These are phyloP conservation scores for Coemansia sp. DNA, from an alignment of 192 early-diverging fungal species.

Conservation along the genomic window DNA sequence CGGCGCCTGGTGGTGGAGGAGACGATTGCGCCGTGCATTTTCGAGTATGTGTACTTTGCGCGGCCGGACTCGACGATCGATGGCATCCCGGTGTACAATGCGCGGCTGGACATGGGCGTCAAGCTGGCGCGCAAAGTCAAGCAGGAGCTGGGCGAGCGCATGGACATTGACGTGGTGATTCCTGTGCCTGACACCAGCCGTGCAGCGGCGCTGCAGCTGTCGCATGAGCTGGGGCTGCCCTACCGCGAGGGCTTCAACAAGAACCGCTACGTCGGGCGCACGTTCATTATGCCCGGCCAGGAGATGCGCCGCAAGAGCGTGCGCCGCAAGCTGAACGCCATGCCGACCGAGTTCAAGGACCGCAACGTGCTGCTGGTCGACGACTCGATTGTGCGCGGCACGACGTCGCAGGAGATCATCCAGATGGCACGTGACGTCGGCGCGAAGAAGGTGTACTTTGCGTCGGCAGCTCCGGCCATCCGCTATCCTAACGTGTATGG, in stretches of 20 bases:
- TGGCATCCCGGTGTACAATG: constrained; percentile 97
- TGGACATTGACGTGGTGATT: constrained; percentile 98
- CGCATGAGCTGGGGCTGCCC: constrained; percentile 81
- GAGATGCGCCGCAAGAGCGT: constrained; percentile 86
- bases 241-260: constrained; percentile 99
- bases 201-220: constrained; percentile 89
- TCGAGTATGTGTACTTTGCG: constrained; percentile 99
- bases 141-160: constrained; percentile 67
- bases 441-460: constrained; percentile 98
- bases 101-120: constrained; percentile 96
- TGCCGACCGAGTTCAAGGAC: constrained; percentile 92
- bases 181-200: constrained; percentile 98
- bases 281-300: constrained; percentile 99
- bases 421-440: constrained; percentile 99
- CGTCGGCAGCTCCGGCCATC: constrained; percentile 95
- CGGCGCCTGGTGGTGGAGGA: constrained; percentile 61
- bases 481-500: constrained; percentile 99
- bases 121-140: constrained; percentile 84
- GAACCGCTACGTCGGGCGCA: constrained; percentile 98
- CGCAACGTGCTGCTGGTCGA: constrained; percentile 99
- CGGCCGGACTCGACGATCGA: constrained; percentile 98
- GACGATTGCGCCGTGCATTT: constrained; percentile 91
- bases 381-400: constrained; percentile 99
- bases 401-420: constrained; percentile 97
- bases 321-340: constrained; percentile 96